Percentiles rank a stretch among this genome's conserved stretches.
Conservation (phyloP, 345 rosid genomes). For the Citrus reticulata region DNA sequence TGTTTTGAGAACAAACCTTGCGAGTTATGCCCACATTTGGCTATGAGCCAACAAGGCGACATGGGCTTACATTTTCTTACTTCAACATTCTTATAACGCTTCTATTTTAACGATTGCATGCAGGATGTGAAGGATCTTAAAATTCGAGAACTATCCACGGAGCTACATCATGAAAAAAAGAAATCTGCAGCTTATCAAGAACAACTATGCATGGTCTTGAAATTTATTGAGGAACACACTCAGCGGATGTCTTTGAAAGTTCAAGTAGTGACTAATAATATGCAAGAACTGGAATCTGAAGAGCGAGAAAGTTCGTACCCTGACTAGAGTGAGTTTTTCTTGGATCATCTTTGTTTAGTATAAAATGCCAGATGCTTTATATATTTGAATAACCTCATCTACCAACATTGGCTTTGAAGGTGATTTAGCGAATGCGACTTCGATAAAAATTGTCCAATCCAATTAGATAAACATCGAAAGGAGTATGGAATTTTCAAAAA, state of each 20-base stretch:
- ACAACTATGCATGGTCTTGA: conserved; percentile 27
- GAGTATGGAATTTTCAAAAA: too few species aligned
- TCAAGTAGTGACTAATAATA: conserved; percentile 19
- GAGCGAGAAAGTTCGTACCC: conserved; percentile 20
- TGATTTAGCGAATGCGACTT: neutral
- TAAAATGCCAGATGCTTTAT: neutral
- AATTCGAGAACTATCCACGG: conserved; percentile 30
- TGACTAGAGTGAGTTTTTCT: conserved; percentile 2
- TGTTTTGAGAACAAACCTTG: neutral
- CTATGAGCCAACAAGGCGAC: neutral
- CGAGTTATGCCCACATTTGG: neutral
- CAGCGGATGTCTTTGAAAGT: conserved; percentile 31
- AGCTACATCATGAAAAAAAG: conserved; percentile 42
- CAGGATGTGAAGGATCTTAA: conserved; percentile 38
- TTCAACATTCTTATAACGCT: neutral
- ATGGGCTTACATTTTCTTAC: neutral
- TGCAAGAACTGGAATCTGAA: conserved; percentile 29
- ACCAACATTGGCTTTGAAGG: neutral
- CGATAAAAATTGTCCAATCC: too few species aligned
- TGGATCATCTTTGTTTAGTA: neutral
- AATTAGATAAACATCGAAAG: too few species aligned
- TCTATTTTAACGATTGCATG: neutral
- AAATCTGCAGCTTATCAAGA: conserved; percentile 35
- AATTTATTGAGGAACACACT: conserved; percentile 33
- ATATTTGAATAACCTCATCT: neutral